A percentile compares a stretch with the other conserved stretches of the same genome.
phyloP scores from a whole-genome alignment of 1,284 basidiomycete genomes.

The Rhodofomes roseus region DNA sequence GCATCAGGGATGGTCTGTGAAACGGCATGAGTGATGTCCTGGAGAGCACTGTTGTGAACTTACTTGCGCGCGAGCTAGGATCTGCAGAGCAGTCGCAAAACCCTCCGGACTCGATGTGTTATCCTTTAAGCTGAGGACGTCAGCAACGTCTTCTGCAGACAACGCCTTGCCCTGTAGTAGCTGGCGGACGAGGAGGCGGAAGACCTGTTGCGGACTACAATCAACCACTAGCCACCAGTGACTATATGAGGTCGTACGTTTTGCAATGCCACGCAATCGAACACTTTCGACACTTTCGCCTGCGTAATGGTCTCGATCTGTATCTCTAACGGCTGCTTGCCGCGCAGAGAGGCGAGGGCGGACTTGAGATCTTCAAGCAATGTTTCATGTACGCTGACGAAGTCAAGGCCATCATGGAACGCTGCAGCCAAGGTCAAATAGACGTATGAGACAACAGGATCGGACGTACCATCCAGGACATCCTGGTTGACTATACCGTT shows the following conservation, averaged over 20 bases:
- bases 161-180: constrained; percentile 67
- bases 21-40: background rate
- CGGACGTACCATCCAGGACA: constrained; percentile 49
- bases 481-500: constrained; percentile 40
- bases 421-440: constrained; percentile 34
- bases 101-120: constrained; percentile 51
- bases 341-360: constrained; percentile 42
- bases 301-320: constrained; percentile 62
- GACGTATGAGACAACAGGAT: constrained; percentile 2
- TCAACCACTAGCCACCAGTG: background rate
- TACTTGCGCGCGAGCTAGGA: constrained; percentile 56
- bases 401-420: constrained; percentile 73
- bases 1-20: constrained; percentile 63
- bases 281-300: constrained; percentile 47
- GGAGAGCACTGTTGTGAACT: constrained; percentile 16
- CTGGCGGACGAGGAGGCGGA: constrained; percentile 62
- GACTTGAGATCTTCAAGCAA: constrained; percentile 56
- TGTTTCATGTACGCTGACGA: constrained; percentile 69
- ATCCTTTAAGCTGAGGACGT: constrained; percentile 71
- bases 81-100: constrained; percentile 60
- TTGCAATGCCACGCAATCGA: constrained; percentile 39
- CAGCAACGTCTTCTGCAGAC: constrained; percentile 65
- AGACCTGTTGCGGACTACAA: constrained; percentile 38
- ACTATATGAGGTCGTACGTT: constrained; percentile 32
- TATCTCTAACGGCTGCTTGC: constrained; percentile 60